phyloP scores from a whole-genome alignment of 768 basidiomycete species.

The Tylopilus vinaceipallidus region DNA sequence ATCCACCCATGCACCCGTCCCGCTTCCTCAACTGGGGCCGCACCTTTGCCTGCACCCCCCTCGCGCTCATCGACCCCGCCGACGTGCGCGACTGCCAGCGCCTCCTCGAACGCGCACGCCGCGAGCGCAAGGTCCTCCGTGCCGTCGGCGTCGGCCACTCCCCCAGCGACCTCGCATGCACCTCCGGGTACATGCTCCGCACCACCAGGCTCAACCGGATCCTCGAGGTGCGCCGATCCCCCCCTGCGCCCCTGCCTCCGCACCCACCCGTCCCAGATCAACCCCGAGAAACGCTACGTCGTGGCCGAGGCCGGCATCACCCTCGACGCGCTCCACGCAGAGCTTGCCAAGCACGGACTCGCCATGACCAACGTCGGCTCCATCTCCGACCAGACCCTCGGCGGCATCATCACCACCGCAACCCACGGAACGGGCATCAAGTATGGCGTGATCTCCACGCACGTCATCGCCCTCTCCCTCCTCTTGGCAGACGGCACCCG shows the following conservation, averaged over 20 bases:
- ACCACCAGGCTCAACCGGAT: constrained; percentile 71
- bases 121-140: constrained; percentile 69
- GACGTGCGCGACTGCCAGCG: constrained; percentile 65
- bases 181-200: constrained; percentile 80
- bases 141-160: constrained; percentile 91
- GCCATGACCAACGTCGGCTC: constrained; percentile 94
- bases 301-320: constrained; percentile 77
- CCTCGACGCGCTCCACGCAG: constrained; percentile 68
- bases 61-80: constrained; percentile 73
- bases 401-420: constrained; percentile 88
- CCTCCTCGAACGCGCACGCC: constrained; percentile 77
- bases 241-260: not conserved
- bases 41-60: constrained; percentile 70
- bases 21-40: constrained; percentile 84
- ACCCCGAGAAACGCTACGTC: constrained; percentile 63
- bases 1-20: no score
- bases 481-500: constrained; percentile 74
- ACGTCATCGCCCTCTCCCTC: constrained; percentile 72
- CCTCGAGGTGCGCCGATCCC: constrained; percentile 63
- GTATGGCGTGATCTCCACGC: constrained; percentile 79
- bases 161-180: constrained; percentile 92
- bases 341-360: constrained; percentile 62
- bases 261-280: constrained; percentile 50
- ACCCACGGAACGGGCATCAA: constrained; percentile 89
- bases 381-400: constrained; percentile 95